Conservation (phyloP, 2,329 filamentous ascomycete species). For the Metarhizium guizhouense region DNA sequence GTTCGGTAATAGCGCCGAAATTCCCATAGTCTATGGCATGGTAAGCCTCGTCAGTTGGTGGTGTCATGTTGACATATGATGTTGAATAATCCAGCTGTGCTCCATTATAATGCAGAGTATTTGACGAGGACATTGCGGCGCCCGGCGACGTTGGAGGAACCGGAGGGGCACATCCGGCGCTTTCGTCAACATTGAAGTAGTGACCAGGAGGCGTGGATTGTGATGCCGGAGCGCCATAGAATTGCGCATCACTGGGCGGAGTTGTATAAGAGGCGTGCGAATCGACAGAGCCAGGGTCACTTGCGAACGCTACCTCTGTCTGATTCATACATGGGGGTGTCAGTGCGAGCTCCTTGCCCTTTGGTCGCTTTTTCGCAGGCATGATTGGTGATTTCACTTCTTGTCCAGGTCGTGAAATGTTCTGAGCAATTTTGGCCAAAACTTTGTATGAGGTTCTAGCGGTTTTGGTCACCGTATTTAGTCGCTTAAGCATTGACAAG, state of each 20-base stretch:
- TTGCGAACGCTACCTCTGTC: background rate
- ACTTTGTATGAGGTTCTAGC: constrained; percentile 23
- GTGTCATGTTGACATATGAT: constrained; percentile 8
- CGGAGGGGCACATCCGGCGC: background rate
- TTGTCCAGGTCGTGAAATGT: constrained; percentile 5
- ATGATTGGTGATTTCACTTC: constrained; percentile 2
- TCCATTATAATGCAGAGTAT: background rate
- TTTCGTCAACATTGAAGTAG: background rate
- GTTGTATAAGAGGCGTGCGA: constrained; percentile 5
- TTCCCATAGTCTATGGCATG: constrained; percentile 4
- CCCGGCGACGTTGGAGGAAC: background rate
- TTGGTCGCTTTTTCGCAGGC: constrained; percentile 6
- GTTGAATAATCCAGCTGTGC: background rate
- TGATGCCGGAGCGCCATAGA: background rate
- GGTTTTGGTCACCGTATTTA: constrained; percentile 20
- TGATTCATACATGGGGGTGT: constrained; percentile 6
- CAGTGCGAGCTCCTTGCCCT: constrained; percentile 4
- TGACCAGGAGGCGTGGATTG: background rate
- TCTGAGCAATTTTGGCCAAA: constrained; percentile 19
- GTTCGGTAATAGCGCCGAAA: constrained; percentile 21
- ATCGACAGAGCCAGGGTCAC: constrained; percentile 1
- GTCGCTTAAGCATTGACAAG: constrained; percentile 22
- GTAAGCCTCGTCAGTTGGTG: constrained; percentile 8
- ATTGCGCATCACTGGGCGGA: background rate
- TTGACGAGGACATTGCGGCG: background rate